phyloP scores from a whole-genome alignment of 108 stramenopile species.

The Nitzschia palea region DNA sequence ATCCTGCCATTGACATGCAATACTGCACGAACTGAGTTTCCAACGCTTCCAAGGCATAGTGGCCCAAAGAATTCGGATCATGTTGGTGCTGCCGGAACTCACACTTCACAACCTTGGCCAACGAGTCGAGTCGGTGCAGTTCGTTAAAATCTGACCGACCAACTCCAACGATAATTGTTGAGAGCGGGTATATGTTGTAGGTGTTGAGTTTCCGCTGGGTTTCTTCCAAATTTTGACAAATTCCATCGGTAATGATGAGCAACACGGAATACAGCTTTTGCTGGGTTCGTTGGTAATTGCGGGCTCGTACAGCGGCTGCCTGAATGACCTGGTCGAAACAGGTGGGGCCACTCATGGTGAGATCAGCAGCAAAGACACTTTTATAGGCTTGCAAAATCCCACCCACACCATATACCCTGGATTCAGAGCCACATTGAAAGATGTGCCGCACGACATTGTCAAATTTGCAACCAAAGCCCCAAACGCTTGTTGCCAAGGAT shows the following conservation, averaged over 20 bases:
- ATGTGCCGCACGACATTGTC: conserved; percentile 56
- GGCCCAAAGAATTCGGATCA: conserved; percentile 42
- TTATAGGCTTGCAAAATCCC: conserved; percentile 72
- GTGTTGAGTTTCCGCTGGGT: conserved; percentile 44
- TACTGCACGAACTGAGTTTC: conserved; percentile 52
- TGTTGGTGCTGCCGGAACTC: conserved; percentile 48
- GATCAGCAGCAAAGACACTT: conserved; percentile 42
- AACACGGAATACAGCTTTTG: conserved; percentile 40
- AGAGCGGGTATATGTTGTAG: conserved; percentile 42
- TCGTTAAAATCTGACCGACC: conserved; percentile 47
- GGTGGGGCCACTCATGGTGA: conserved; percentile 80
- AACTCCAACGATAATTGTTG: conserved; percentile 68
- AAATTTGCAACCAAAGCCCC: conserved; percentile 86
- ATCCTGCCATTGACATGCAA: too few relatives aligned
- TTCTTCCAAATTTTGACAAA: conserved; percentile 54
- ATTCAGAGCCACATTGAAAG: conserved; percentile 52
- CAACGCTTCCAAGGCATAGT: conserved; percentile 40
- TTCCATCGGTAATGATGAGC: conserved; percentile 83
- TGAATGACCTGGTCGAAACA: conserved; percentile 33
- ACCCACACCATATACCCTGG: conserved; percentile 45
- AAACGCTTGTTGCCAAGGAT: conserved; percentile 37
- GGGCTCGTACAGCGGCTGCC: conserved; percentile 15
- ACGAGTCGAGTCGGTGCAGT: conserved; percentile 21
- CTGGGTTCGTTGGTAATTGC: neutral
- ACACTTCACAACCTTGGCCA: neutral